phyloP scores from a whole-genome alignment of 768 basidiomycete genomes.

The Dioszegia aurantiaca region DNA sequence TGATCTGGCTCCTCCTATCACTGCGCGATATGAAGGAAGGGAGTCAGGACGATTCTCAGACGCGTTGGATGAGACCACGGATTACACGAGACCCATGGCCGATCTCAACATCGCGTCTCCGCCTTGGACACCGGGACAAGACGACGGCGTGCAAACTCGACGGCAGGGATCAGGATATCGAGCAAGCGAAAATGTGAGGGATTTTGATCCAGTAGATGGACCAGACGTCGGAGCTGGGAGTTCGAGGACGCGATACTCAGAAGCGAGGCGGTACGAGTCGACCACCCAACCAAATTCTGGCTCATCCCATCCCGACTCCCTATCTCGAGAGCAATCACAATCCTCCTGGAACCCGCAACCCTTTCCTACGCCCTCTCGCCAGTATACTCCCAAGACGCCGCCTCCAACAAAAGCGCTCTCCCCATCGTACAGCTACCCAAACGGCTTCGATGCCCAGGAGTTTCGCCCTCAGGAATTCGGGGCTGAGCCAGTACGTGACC shows the following conservation, averaged over 20 bases:
- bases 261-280: background rate
- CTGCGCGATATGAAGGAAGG: background rate
- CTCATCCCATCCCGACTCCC: background rate
- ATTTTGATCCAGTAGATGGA: background rate
- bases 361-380: background rate
- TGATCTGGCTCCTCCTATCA: background rate
- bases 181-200: no score
- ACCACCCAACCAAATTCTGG: background rate
- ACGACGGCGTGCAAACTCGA: no score
- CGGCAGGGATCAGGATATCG: no score
- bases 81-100: background rate
- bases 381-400: background rate
- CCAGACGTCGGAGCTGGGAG: conserved; percentile 1
- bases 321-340: background rate
- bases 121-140: no score
- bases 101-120: no score
- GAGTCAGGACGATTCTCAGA: conserved; percentile 10
- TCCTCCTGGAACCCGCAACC: background rate
- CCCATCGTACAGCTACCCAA: background rate
- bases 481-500: conserved; percentile 19
- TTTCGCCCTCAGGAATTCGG: background rate
- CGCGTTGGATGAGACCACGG: conserved; percentile 4
- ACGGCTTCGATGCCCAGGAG: background rate
- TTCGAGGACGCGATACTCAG: conserved; percentile 5
- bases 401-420: background rate